These are phyloP conservation scores for Hanseniaspora occidentalis DNA, from an alignment of 805 yeast species.

Conservation along the genomic window DNA sequence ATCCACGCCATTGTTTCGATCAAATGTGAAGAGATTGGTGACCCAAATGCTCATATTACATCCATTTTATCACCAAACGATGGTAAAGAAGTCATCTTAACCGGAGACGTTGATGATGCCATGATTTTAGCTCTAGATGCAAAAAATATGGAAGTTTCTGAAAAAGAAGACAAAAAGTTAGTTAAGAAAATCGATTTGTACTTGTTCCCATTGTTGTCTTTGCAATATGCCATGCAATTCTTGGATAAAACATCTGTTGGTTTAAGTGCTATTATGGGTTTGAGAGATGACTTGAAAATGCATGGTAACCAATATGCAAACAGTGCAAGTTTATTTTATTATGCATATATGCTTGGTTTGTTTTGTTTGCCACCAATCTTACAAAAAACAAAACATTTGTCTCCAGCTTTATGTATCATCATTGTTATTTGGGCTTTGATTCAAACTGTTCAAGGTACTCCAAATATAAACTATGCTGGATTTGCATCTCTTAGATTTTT, in stretches of 20 bases:
- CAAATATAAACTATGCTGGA: slow-evolving; percentile 32
- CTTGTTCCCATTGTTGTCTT: slow-evolving; percentile 38
- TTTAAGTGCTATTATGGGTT: slow-evolving; percentile 42
- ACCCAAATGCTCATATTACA: slow-evolving; percentile 7
- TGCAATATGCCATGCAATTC: slow-evolving; percentile 38
- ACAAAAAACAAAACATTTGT: slow-evolving; percentile 43
- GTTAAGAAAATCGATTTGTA: slow-evolving; percentile 39
- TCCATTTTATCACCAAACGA: slow-evolving; percentile 16
- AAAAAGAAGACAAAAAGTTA: slow-evolving; percentile 24
- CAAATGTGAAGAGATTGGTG: slow-evolving; percentile 5
- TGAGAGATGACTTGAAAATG: slow-evolving; percentile 34
- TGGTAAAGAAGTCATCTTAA: slow-evolving; percentile 17
- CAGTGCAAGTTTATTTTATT: slow-evolving; percentile 48
- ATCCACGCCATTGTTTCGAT: slow-evolving; percentile 6
- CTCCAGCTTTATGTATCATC: slow-evolving; percentile 35
- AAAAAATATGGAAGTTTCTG: slow-evolving; percentile 19
- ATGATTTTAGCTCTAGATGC: slow-evolving; percentile 29
- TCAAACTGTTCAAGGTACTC: slow-evolving; percentile 41
- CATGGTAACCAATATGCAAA: slow-evolving; percentile 33
- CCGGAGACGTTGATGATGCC: slow-evolving; percentile 35
- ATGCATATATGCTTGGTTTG: slow-evolving; percentile 42
- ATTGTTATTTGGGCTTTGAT: slow-evolving; percentile 52
- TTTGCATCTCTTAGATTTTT: slow-evolving; percentile 36
- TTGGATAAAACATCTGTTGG: slow-evolving; percentile 48
- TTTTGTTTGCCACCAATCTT: slow-evolving; percentile 28